Evolutionary conservation across 2,329 filamentous ascomycete species (phyloP), one percentile per base, ranked within the genome.

Genomic region (Claviceps africana): DNA sequence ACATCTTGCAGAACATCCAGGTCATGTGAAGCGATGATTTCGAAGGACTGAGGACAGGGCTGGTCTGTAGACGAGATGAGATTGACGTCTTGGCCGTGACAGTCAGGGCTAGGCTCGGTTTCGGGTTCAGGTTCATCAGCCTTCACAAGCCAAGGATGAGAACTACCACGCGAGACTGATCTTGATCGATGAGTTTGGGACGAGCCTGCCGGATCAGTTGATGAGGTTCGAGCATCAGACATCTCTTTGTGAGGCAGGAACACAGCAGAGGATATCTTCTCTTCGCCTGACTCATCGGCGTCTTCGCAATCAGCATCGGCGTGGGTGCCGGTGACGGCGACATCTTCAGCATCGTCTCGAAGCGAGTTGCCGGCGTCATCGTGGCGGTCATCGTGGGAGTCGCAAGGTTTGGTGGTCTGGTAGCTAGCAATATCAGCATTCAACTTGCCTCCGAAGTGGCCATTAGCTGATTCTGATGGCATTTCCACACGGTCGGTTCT

Each of bases 201-300:
- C 63, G 58, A 67, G 40, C 63, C 62, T 52, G 59, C 52, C 51
- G 65, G 61, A 53, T 67, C 65, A 13, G 60, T 57, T 51, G 62
- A 60, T 53, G 56, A 56, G 52, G 58, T 55, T 50, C 66, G 62
- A 46, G 63, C 57, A 48, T 67, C 67, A 46, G 61, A 72, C 42
- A 73, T 66, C 45, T 75, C 76, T 60, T 87, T 82, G 70, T 91
- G 87, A 43, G 87, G 87, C 47, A 89, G 75, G 64, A 93, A 93
- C 42, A 89, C 75, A 25, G 87, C 87, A 33, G 86, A 91, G n/a
- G 85, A 88, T 56, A 93, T 89, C 66, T 91, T 87, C 65, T 93
- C 87, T 64, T 86, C 82, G 53, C 86, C 84, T 15, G 85, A 89
- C 53, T 80, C 77, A 42, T 81, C 77, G 19, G 58, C 59, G 21